Evolutionary conservation across 192 early-diverging fungal genomes (phyloP), one percentile per base, ranked within the genome.

Genomic region (Chytriomyces sp.): DNA sequence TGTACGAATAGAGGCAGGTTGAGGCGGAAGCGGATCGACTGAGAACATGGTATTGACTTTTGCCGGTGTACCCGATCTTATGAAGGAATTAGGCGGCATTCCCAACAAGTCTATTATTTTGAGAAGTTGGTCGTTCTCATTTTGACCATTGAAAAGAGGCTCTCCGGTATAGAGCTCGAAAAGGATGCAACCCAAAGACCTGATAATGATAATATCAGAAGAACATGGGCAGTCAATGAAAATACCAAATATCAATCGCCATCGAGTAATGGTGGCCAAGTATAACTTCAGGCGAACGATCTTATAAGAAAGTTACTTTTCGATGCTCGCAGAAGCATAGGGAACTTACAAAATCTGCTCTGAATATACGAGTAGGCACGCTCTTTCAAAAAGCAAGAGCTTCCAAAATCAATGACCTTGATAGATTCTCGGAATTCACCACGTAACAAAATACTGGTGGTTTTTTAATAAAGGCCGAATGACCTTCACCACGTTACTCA

Each of bases 381-480:
- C 64, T 84, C 75, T 34, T 75, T n/a, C 5, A 32, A 40, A 54
- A 84, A 81, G 40, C 81, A 83, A 0, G 75, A 73, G 72, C 77
- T 80, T 30, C 82, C 82, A 71, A 84, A 84, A 41, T 84, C 82
- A 39, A 83, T 83, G 3, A 84, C 64, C 53, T 84, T 82, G 28
- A 83, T 34, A 25, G 25, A 36, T 22, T 49, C 59, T 56, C n/a
- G 19, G 56, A 25, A 14, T 17, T n/a, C 57, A 57, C 68, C 25
- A n/a, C 57, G 38, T 17, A n/a, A 2, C 41, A 59, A 26, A 26
- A 68, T 30, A 22, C 44, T 49, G 44, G 2, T 1, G 22, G 22
- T 14, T 14, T n/a, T n/a, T 49, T 49, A 49, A 2, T 14, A 14
- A 49, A 3, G 1, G 44, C 22, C 41, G 31, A 52, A 52, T 38